A percentile compares a stretch with the other conserved stretches of the same genome.
These are phyloP conservation scores for Rubia balearica DNA, from an alignment of 305 asterid species.

Conservation along the genomic window DNA sequence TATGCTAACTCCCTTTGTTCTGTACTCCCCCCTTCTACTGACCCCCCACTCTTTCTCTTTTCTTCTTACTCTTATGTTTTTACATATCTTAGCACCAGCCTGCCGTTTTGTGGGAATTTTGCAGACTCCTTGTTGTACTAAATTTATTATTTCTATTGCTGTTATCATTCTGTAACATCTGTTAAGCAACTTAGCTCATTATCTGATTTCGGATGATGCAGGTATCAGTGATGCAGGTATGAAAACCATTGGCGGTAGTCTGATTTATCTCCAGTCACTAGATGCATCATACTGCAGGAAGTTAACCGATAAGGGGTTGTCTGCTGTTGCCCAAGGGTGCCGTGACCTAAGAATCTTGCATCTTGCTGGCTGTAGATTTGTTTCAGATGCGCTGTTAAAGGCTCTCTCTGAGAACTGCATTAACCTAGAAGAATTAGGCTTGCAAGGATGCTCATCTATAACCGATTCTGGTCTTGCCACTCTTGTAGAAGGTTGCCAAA, in stretches of 20 bases:
- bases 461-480: conserved; percentile 62
- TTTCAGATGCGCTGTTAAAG: conserved; percentile 46
- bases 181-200: conserved; percentile 9
- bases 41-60: neutral
- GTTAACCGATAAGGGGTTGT: conserved; percentile 70
- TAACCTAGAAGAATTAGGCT: conserved; percentile 52
- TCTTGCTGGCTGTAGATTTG: conserved; percentile 67
- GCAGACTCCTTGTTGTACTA: neutral
- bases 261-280: conserved; percentile 52
- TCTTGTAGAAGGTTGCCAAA: conserved; percentile 68
- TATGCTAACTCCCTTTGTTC: neutral
- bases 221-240: conserved; percentile 81
- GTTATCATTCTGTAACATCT: neutral
- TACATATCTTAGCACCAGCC: neutral
- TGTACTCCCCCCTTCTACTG: neutral
- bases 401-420: conserved; percentile 45
- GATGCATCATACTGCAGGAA: conserved; percentile 85
- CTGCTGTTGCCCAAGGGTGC: conserved; percentile 61
- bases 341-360: conserved; percentile 51
- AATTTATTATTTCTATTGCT: neutral
- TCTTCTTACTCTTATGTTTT: neutral
- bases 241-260: conserved; percentile 51
- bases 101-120: neutral
- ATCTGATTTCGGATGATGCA: conserved; percentile 25
- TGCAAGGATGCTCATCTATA: conserved; percentile 66